Conservation (phyloP, 2,329 filamentous ascomycete species). For the Coleophoma cylindrospora region DNA sequence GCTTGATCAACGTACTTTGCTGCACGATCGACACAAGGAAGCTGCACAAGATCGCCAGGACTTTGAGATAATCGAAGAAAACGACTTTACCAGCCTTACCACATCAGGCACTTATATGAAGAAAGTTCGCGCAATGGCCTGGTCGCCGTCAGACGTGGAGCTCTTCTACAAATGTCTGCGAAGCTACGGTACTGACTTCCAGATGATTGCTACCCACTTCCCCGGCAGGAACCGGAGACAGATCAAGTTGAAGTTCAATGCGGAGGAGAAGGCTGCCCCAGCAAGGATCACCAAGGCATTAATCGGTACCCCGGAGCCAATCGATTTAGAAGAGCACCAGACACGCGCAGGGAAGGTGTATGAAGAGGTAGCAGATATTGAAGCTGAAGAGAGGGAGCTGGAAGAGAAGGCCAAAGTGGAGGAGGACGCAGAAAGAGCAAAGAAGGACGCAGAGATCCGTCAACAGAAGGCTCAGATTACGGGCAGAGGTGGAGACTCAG, state of each 20-base stretch:
- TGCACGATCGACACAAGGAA: conserved; percentile 63
- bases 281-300: conserved; percentile 59
- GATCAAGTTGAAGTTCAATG: conserved; percentile 78
- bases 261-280: conserved; percentile 67
- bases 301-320: conserved; percentile 52
- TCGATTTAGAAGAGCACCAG: conserved; percentile 58
- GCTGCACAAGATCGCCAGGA: conserved; percentile 41
- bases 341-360: conserved; percentile 47
- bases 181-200: conserved; percentile 80
- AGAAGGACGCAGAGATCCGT: conserved; percentile 23
- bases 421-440: conserved; percentile 40
- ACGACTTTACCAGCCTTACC: conserved; percentile 69
- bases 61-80: conserved; percentile 65
- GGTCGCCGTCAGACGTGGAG: conserved; percentile 68
- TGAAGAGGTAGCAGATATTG: conserved; percentile 48
- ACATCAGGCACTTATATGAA: conserved; percentile 67
- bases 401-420: conserved; percentile 40
- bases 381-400: conserved; percentile 41
- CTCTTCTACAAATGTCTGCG: conserved; percentile 70
- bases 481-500: neutral
- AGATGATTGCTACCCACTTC: conserved; percentile 75
- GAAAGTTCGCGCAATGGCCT: conserved; percentile 58
- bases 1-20: conserved; percentile 61
- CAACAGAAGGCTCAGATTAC: conserved; percentile 23
- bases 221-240: conserved; percentile 64